Evolutionary conservation across 1,284 basidiomycete genomes (phyloP).

Genomic region (Ganoderma leucocontextum): DNA sequence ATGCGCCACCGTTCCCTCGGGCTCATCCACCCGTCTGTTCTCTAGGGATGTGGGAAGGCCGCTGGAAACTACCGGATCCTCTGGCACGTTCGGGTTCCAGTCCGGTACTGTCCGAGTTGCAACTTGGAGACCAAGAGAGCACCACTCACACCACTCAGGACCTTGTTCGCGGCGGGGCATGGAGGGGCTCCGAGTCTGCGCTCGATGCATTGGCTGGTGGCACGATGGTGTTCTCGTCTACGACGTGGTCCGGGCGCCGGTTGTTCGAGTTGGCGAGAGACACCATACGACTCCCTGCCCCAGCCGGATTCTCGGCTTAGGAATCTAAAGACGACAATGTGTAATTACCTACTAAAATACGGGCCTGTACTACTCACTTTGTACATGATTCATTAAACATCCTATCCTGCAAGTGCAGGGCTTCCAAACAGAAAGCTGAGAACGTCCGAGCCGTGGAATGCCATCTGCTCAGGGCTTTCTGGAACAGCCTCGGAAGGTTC

Average conservation of each 20-base stretch:
- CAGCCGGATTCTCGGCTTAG: background rate
- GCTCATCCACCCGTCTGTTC: background rate
- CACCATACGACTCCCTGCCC: no score
- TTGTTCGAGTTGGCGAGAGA: background rate
- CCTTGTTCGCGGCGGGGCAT: no score
- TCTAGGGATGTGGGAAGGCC: background rate
- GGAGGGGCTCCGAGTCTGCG: background rate
- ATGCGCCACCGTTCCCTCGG: background rate
- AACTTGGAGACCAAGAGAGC: background rate
- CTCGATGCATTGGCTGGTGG: background rate
- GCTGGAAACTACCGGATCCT: background rate
- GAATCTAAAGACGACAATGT: background rate
- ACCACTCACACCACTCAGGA: no score
- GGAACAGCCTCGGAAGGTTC: background rate
- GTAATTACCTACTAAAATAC: background rate
- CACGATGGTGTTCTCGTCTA: background rate
- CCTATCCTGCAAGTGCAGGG: background rate
- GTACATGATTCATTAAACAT: background rate
- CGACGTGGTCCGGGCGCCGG: background rate
- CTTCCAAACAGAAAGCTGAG: conserved; percentile 6
- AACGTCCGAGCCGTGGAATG: background rate
- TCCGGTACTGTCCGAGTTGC: background rate
- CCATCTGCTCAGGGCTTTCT: background rate
- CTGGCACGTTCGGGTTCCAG: background rate
- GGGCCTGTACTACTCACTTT: background rate